Base-by-base conservation (phyloP, 352 stramenopile genomes). In the Pythium coloratum region DNA sequence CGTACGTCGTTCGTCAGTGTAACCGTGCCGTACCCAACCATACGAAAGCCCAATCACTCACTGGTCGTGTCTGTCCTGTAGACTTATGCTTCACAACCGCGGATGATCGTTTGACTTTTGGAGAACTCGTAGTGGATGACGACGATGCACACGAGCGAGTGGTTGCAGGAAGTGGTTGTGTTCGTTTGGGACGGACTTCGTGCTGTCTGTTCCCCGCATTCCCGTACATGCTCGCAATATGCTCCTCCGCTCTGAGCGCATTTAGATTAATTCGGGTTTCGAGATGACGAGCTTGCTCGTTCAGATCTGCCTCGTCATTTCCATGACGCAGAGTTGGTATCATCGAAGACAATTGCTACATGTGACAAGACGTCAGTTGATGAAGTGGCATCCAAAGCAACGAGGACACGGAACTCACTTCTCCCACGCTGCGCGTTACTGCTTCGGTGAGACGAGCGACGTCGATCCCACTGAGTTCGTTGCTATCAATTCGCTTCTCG, bases 191-290 rank as follows among this genome's bases (percentile, higher is more conserved):
- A 8, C 44, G 57, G 40, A 8, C 34, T 32, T 10, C 36, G 44
- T 38, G 24, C 38, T 9, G 49, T 40, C 33, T 30, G 40, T 26
- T 28, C 5, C 32, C n/a, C 54, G 36, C 16, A 9, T 34, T 49
- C 13, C 12, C 38, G 6, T 40, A 9, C 9, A 79, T 74, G 24
- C 76, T 53, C 51, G 62, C 47, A 49, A 33, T 70, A 3, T 72
- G 71, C 36, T 80, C 73, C 54, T 84, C 69, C 51, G 69, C 67
- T 59, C 55, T 47, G 56, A 80, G 72, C 20, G 59, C 14, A 51
- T 62, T 72, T 53, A 54, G 65, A 26, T 76, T 64, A 8, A 81
- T 24, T 9, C 61, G 65, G 18, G 73, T 56, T 72, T 81, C 69
- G 7, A 81, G 59, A n/a, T 72, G 63, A 59, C 58, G 59, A 24